Conservation (phyloP, 306 rosid species). For the Cicer cuneatum region DNA sequence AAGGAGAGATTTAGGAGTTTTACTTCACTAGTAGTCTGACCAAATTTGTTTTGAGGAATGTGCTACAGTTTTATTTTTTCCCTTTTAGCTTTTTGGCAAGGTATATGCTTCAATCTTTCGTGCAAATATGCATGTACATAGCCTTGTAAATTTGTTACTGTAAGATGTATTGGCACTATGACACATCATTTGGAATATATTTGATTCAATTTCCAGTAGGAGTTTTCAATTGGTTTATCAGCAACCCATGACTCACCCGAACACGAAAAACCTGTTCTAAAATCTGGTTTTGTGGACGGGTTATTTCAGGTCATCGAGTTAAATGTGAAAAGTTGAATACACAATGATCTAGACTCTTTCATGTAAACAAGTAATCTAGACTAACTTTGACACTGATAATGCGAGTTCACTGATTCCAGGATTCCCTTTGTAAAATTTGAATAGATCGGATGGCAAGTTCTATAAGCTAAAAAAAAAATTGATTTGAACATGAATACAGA, state of each 20-base stretch:
- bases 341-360: too few relatives aligned
- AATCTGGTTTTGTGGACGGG: neutral
- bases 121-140: slow-evolving; percentile 33
- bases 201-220: neutral
- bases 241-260: neutral
- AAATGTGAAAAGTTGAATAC: neutral
- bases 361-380: neutral
- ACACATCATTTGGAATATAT: neutral
- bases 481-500: slow-evolving; percentile 38
- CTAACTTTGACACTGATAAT: neutral
- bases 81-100: neutral
- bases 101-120: slow-evolving; percentile 19
- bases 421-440: slow-evolving; percentile 4
- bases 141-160: neutral
- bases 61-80: slow-evolving; percentile 4
- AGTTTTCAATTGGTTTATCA: neutral
- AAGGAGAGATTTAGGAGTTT: slow-evolving; percentile 2
- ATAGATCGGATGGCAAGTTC: slow-evolving; percentile 1
- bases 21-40: neutral
- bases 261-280: neutral
- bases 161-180: neutral
- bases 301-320: neutral
- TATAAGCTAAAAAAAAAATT: slow-evolving; percentile 13
- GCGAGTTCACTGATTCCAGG: neutral
- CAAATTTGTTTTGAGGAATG: neutral